Evolutionary conservation across 352 stramenopile genomes (phyloP).

Genomic region (Globisporangium nodosum): DNA sequence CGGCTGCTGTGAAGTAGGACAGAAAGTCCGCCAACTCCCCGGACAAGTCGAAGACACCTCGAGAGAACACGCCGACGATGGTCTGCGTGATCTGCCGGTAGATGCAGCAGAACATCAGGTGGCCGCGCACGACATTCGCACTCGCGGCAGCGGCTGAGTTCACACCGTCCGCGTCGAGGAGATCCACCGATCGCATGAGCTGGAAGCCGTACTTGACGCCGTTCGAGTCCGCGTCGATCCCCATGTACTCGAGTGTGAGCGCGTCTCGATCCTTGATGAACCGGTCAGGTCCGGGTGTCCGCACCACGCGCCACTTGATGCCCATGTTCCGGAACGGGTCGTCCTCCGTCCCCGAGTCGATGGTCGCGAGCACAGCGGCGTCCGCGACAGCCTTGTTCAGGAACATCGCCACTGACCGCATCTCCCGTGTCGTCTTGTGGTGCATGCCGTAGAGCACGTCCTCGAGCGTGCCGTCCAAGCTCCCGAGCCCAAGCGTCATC

Average conservation of each 20-base stretch:
- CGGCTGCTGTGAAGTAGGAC: slow-evolving; percentile 7
- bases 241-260: slow-evolving; percentile 41
- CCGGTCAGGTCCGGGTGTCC: slow-evolving; percentile 16
- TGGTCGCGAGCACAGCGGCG: slow-evolving; percentile 31
- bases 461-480: slow-evolving; percentile 31
- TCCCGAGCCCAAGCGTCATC: slow-evolving; percentile 37
- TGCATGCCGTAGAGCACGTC: slow-evolving; percentile 47
- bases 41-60: slow-evolving; percentile 9
- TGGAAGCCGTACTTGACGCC: slow-evolving; percentile 31
- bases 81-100: slow-evolving; percentile 10
- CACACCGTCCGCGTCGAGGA: not conserved
- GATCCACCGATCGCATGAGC: slow-evolving; percentile 14
- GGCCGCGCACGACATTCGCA: slow-evolving; percentile 5
- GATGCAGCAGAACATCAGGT: slow-evolving; percentile 12
- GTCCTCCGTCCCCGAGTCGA: slow-evolving; percentile 24
- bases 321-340: slow-evolving; percentile 45
- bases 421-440: slow-evolving; percentile 41
- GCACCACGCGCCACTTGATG: slow-evolving; percentile 37
- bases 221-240: slow-evolving; percentile 21
- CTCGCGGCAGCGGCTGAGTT: not conserved
- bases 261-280: slow-evolving; percentile 43
- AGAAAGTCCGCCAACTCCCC: slow-evolving; percentile 10
- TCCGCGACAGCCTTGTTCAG: slow-evolving; percentile 36
- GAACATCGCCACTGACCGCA: slow-evolving; percentile 30
- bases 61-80: slow-evolving; percentile 6